Base-by-base conservation (phyloP, 768 basidiomycete genomes). In the Pleurotus tuoliensis region DNA sequence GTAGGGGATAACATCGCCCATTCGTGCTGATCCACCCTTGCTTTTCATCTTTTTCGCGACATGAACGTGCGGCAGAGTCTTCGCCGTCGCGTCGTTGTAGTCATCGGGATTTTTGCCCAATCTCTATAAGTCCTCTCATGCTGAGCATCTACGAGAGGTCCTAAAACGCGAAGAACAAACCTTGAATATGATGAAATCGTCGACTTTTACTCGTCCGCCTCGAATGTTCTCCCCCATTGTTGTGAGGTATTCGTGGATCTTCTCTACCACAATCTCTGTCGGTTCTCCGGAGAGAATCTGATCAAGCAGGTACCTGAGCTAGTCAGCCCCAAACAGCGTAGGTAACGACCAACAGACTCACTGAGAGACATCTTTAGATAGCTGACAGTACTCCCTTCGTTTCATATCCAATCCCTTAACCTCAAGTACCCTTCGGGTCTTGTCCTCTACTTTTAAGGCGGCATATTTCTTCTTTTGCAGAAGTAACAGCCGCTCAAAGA, bases 391-490 rank as follows among this genome's bases (percentile, higher is more conserved):
- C 69, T 99, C 97, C 78, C 97, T 79, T 45, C 97, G 86, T 71
- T 98, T 98, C 97, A 99, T 98, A 72, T 99, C 97, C 20, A 99
- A 75, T 71, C 97, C 97, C 66, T 99, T 99, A 69, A 99, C 77
- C 66, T 99, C 97, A 1, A 83, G 90, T 12, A 82, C 84, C 0
- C 90, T 88, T 56, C 82, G 80, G 0, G 81, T 80, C 24, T 86
- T 86, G 60, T 94, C 92, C 63, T 94, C 92, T 41, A 98, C 85
- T 73, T 97, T 98, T 69, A 98, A 78, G 0, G 97, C 97, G 0
- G 97, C 97, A 62, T 99, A 99, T 72, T 99, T 98, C 79, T 99
- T 99, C 82, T 99, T 99, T 66, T 98, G 96, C 54, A 99, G 73
- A 9, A 99, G 81, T 1, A 99, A 73, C 41, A 99, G 78, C 0